These are phyloP conservation scores for Neurospora intermedia DNA, from an alignment of 495 filamentous ascomycete species.

Conservation along the genomic window DNA sequence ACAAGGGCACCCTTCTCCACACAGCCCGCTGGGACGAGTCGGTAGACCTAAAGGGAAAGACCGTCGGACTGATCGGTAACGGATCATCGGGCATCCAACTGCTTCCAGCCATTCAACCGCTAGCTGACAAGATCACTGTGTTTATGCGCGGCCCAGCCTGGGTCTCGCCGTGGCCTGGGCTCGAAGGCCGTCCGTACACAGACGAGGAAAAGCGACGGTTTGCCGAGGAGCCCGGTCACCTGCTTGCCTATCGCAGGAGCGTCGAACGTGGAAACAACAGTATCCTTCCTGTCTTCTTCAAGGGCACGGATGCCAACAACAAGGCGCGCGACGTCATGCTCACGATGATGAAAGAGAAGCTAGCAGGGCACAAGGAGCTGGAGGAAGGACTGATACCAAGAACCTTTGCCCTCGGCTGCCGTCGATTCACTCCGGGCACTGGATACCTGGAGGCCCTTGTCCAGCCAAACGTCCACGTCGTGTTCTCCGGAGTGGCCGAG, in stretches of 20 bases:
- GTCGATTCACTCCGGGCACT: conserved; percentile 49
- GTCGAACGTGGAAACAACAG: conserved; percentile 24
- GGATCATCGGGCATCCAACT: conserved; percentile 40
- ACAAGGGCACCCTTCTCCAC: conserved; percentile 38
- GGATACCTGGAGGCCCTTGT: conserved; percentile 51
- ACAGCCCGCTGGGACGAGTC: conserved; percentile 40
- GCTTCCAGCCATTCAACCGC: conserved; percentile 40
- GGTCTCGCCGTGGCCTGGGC: conserved; percentile 35
- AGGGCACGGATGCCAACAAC: conserved; percentile 21
- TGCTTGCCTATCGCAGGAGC: conserved; percentile 16
- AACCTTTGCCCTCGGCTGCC: conserved; percentile 48
- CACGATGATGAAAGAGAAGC: conserved; percentile 14
- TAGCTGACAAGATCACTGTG: conserved; percentile 21
- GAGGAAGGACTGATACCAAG: conserved; percentile 39
- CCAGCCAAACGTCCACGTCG: conserved; percentile 29
- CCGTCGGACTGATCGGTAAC: conserved; percentile 28
- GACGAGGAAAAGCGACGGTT: conserved; percentile 25
- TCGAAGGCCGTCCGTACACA: conserved; percentile 20
- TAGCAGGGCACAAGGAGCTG: conserved; percentile 19
- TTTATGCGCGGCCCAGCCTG: conserved; percentile 50
- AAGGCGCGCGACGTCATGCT: not conserved
- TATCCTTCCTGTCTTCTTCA: conserved; percentile 29
- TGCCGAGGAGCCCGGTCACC: conserved; percentile 13
- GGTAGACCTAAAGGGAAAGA: conserved; percentile 36
- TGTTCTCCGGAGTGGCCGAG: conserved; percentile 34